These are phyloP conservation scores for Phoma sp. DNA, from an alignment of 2,329 filamentous ascomycete genomes.

Conservation along the genomic window DNA sequence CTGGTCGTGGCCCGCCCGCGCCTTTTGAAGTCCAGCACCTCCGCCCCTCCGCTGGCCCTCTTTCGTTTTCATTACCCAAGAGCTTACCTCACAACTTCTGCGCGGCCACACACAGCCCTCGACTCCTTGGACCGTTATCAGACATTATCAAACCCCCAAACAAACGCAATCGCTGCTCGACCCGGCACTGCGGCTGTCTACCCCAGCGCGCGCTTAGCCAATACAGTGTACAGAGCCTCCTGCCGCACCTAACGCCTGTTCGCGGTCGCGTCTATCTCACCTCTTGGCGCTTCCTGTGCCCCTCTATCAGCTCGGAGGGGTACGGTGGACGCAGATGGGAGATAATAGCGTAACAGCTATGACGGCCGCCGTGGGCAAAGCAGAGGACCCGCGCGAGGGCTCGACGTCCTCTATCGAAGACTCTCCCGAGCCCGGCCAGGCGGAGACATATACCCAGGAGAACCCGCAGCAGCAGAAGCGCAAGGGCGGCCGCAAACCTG, in stretches of 20 bases:
- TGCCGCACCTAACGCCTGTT: constrained; percentile 24
- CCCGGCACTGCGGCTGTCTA: constrained; percentile 45
- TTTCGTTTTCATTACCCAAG: constrained; percentile 56
- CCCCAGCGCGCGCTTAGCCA: constrained; percentile 47
- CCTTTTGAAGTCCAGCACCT: constrained; percentile 44
- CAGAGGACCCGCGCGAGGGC: constrained; percentile 52
- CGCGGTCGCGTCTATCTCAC: constrained; percentile 42
- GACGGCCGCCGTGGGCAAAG: constrained; percentile 54
- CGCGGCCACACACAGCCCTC: constrained; percentile 46
- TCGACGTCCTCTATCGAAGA: constrained; percentile 58
- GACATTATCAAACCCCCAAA: constrained; percentile 51
- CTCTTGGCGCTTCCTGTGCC: constrained; percentile 45
- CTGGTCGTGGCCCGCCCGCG: constrained; percentile 35
- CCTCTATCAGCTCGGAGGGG: constrained; percentile 50
- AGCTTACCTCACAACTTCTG: constrained; percentile 55
- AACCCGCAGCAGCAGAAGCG: constrained; percentile 74
- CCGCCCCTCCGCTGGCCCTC: constrained; percentile 41
- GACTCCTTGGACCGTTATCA: constrained; percentile 48
- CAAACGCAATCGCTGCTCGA: constrained; percentile 41
- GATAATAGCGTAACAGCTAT: constrained; percentile 56
- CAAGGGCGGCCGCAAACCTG: constrained; percentile 96
- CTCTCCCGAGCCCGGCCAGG: constrained; percentile 55
- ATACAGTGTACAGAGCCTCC: constrained; percentile 42
- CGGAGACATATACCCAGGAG: constrained; percentile 51
- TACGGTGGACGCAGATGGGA: constrained; percentile 57